Base-by-base conservation (phyloP, 345 rosid genomes). In the Eucalyptus sp. region DNA sequence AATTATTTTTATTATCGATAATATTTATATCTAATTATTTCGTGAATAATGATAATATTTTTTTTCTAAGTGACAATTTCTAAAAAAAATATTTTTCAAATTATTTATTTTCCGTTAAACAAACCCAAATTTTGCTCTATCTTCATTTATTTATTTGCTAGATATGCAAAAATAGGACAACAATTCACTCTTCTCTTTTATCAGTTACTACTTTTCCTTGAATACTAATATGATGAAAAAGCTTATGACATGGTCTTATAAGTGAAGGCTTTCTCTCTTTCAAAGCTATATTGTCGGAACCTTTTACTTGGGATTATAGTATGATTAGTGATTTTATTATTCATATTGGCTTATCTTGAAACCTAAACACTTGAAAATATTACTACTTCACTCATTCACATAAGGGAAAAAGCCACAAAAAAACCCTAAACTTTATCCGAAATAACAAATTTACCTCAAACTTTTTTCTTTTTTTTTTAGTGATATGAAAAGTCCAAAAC, bases 31-130 rank as follows among this genome's bases (percentile, higher is more conserved):
- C 4, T 29, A 29, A 62, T 27, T 29, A 62, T 62, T 62, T 29
- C 0, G 0, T 62, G 15, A 5, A 29, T 29, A 62, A 62, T 29
- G n/a, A 62, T 29, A 62, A 6, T 60, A 27, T 62, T 29, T 62
- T 60, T 25, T 13, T 17, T 0, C 7, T 6, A 62, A 62, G 68
- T 13, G 8, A 62, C 4, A 4, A 62, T 62, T 13, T 25, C n/a
- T 27, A 5, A 5, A 60, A 27, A 11, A 24, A 56, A 24, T 10
- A 58, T 5, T 52, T 52, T 27, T 5, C 68, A 29, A 62, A 62
- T 62, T 0, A 29, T 58, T 29, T 13, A 62, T 62, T 62, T 62
- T 62, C 0, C 1, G 1, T 27, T 6, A 62, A 62, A 62, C 8
- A 62, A 62, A 62, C 9, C 24, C 7, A 62, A 1, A 29, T 29